Conservation (phyloP, 2,329 filamentous ascomycete species). For the Oidium heveae region DNA sequence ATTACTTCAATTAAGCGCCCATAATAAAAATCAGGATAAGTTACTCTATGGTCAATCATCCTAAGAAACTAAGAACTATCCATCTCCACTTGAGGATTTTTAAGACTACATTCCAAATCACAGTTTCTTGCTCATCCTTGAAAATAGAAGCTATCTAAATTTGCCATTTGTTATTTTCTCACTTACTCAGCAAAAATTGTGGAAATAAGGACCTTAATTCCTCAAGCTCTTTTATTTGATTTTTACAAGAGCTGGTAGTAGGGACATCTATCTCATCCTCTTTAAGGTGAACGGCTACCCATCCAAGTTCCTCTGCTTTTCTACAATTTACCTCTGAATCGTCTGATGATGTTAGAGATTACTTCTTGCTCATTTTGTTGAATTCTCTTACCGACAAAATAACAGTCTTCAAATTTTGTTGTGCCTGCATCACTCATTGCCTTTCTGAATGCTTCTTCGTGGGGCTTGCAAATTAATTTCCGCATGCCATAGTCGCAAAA, state of each 20-base stretch:
- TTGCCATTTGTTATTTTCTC: constrained; percentile 24
- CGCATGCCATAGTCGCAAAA: constrained; percentile 66
- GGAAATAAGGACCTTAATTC: constrained; percentile 58
- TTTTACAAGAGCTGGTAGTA: constrained; percentile 36
- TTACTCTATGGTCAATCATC: too few species aligned
- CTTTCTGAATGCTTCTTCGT: constrained; percentile 59
- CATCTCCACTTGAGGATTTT: too few species aligned
- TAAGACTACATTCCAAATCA: too few species aligned
- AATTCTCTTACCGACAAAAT: constrained; percentile 59
- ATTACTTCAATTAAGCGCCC: constrained; percentile 32
- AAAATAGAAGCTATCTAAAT: too few species aligned
- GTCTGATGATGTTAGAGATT: constrained; percentile 24
- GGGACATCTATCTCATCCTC: constrained; percentile 44
- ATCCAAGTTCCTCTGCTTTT: constrained; percentile 54
- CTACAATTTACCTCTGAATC: constrained; percentile 68
- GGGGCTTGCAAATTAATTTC: constrained; percentile 69
- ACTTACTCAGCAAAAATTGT: too few species aligned
- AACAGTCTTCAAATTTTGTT: constrained; percentile 45
- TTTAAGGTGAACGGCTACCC: constrained; percentile 66
- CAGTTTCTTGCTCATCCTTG: too few species aligned
- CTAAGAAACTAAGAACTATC: too few species aligned
- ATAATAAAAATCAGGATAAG: too few species aligned
- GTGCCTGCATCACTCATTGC: constrained; percentile 69
- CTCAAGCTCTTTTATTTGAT: constrained; percentile 50
- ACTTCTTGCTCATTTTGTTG: neutral